phyloP scores from a whole-genome alignment of 1,139 yeast genomes.

The Zygoascus sp. region DNA sequence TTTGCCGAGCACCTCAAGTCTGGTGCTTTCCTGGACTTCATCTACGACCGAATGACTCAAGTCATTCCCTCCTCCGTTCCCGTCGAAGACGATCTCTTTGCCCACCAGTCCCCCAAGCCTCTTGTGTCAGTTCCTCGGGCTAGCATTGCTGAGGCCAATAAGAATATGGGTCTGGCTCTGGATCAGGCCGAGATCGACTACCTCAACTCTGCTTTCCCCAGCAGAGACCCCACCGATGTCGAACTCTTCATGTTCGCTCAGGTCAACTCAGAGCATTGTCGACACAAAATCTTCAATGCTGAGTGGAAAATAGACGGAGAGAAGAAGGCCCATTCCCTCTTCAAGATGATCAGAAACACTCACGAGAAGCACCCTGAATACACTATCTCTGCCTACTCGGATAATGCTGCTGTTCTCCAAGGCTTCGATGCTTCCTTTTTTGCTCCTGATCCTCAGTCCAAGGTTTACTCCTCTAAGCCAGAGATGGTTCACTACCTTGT shows the following conservation, averaged over 20 bases:
- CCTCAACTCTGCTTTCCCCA: conserved; percentile 71
- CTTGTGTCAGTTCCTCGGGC: conserved; percentile 60
- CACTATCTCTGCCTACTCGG: conserved; percentile 93
- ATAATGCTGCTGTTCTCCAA: conserved; percentile 96
- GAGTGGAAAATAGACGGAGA: conserved; percentile 95
- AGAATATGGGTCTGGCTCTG: conserved; percentile 81
- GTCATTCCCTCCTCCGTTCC: conserved; percentile 53
- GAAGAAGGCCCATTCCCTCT: conserved; percentile 66
- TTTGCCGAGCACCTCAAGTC: conserved; percentile 50
- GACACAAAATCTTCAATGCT: conserved; percentile 98
- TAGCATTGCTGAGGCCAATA: conserved; percentile 71
- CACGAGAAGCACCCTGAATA: conserved; percentile 73
- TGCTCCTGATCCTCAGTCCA: conserved; percentile 69
- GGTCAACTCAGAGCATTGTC: conserved; percentile 98
- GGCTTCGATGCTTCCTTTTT: conserved; percentile 67
- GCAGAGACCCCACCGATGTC: conserved; percentile 95
- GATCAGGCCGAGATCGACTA: conserved; percentile 92
- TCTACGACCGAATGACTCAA: conserved; percentile 97
- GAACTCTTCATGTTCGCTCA: conserved; percentile 99
- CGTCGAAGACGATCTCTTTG: conserved; percentile 63
- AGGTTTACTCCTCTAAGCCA: conserved; percentile 66
- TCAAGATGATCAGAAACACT: conserved; percentile 95
- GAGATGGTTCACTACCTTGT: conserved; percentile 86
- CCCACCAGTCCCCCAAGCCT: conserved; percentile 79
- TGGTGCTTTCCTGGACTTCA: conserved; percentile 57